A percentile compares a stretch with the other conserved stretches of the same genome.
Conservation (phyloP, 2,329 filamentous ascomycete species). For the Aspergillus hortae region DNA sequence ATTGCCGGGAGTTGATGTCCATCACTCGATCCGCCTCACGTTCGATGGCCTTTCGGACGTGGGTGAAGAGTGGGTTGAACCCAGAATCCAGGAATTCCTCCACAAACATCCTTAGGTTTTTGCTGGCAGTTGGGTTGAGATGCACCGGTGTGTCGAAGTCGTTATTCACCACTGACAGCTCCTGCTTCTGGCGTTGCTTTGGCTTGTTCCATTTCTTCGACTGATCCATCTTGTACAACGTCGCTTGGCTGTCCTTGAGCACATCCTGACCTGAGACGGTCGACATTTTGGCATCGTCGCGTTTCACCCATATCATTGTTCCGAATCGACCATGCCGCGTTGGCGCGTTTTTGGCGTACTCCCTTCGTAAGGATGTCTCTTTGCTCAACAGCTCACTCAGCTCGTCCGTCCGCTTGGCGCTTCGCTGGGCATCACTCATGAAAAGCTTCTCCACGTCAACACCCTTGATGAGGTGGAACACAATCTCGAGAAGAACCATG, state of each 20-base stretch:
- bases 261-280: constrained; percentile 87
- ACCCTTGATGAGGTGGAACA: constrained; percentile 91
- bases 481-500: constrained; percentile 80
- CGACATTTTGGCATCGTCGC: constrained; percentile 77
- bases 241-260: constrained; percentile 67
- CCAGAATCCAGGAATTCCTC: constrained; percentile 92
- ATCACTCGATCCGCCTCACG: constrained; percentile 80
- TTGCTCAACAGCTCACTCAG: constrained; percentile 72
- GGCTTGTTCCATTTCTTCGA: constrained; percentile 89
- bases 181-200: constrained; percentile 58
- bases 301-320: constrained; percentile 94
- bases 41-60: constrained; percentile 84
- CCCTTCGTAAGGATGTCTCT: constrained; percentile 77
- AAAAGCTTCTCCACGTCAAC: constrained; percentile 82
- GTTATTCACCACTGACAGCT: constrained; percentile 56
- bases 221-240: constrained; percentile 83
- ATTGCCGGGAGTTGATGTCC: constrained; percentile 74
- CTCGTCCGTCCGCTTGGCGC: constrained; percentile 67
- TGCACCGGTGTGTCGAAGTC: constrained; percentile 73
- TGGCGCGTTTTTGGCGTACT: constrained; percentile 72
- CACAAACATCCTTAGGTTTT: constrained; percentile 75
- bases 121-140: constrained; percentile 70
- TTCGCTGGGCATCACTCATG: constrained; percentile 71
- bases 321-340: constrained; percentile 92
- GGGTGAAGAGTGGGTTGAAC: constrained; percentile 86